These are phyloP conservation scores for Hamigera avellanea DNA, from an alignment of 495 filamentous ascomycete species.

Conservation along the genomic window DNA sequence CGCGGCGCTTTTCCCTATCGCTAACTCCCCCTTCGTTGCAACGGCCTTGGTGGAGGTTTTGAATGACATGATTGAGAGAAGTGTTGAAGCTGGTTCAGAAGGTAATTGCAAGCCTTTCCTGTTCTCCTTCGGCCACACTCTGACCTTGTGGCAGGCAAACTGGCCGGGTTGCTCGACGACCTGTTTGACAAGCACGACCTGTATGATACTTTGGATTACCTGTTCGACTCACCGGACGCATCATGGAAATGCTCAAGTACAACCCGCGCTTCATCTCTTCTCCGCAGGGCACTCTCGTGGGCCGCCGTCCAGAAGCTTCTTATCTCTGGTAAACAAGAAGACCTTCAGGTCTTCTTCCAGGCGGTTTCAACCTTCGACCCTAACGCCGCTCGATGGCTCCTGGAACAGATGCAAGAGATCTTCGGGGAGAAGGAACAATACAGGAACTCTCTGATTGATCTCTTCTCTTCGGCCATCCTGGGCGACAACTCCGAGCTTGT, in stretches of 20 bases:
- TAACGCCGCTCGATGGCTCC: conserved; percentile 29
- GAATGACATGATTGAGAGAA: conserved; percentile 25
- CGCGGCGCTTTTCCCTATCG: conserved; percentile 13
- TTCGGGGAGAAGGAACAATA: conserved; percentile 12
- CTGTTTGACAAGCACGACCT: conserved; percentile 20
- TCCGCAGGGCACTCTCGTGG: conserved; percentile 29
- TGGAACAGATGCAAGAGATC: conserved; percentile 18
- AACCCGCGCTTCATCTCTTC: conserved; percentile 27
- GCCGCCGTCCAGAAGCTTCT: conserved; percentile 18
- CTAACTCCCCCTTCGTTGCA: conserved; percentile 29
- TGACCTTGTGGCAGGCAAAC: conserved; percentile 7
- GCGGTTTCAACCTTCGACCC: conserved; percentile 21
- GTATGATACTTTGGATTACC: conserved; percentile 13
- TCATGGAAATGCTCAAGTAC: conserved; percentile 22
- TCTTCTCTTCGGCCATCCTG: conserved; percentile 24
- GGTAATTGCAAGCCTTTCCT: conserved; percentile 14
- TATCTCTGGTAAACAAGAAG: conserved; percentile 5
- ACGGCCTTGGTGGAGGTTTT: conserved; percentile 29
- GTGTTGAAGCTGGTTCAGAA: conserved; percentile 18
- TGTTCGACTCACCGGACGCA: conserved; percentile 18
- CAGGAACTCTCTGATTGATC: conserved; percentile 10
- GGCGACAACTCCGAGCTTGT: conserved; percentile 15
- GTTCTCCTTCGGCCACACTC: no score
- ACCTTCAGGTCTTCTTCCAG: conserved; percentile 14
- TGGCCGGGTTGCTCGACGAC: conserved; percentile 11